Base-by-base conservation (phyloP, 805 yeast species). In the Myxozyma vanderwaltii region DNA sequence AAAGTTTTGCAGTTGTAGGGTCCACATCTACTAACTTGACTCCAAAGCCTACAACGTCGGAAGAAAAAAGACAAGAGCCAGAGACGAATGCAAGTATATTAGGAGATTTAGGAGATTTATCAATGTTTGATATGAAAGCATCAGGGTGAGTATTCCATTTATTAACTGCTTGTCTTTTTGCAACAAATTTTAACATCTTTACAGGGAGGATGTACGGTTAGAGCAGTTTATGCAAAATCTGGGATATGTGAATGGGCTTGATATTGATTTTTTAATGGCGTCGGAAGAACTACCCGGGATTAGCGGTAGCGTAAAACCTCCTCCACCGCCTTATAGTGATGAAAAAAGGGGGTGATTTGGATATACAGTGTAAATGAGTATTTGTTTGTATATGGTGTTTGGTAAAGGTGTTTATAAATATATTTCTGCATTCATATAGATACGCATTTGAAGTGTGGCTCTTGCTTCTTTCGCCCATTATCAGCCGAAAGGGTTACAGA, bases 211-310 rank as follows among this genome's bases (percentile, higher is more conserved):
- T 24, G 26, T 35, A 21, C 43, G 61, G 17, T n/a, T 57, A 29
- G 61, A 57, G 49, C 61, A 57, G 46, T 57, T 57, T n/a, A 45
- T 57, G 61, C 61, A 57, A 33, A 57, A 57, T 48, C 44, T 57
- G 44, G 61, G 57, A 19, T 57, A 51, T 40, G 52, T 46, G 26
- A 41, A 36, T 23, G 59, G 59, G n/a, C 44, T 55, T 5, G 53
- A 47, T 33, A 29, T 47, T 21, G 58, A 54, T 46, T 26, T 54
- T 3, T 23, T 53, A 46, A 53, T 46, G 51, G 45, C 43, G 12
- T 31, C 56, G 13, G 56, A 38, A 5, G 56, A 43, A 12, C 17
- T n/a, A n/a, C 47, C 39, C n/a, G 39, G 40, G 38, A 21, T 49
- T 19, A 39, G 24, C 33, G 29, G 31, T n/a, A 33, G 17, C 10